phyloP scores from a whole-genome alignment of 106 monocot genomes.

The Allium sativum region DNA sequence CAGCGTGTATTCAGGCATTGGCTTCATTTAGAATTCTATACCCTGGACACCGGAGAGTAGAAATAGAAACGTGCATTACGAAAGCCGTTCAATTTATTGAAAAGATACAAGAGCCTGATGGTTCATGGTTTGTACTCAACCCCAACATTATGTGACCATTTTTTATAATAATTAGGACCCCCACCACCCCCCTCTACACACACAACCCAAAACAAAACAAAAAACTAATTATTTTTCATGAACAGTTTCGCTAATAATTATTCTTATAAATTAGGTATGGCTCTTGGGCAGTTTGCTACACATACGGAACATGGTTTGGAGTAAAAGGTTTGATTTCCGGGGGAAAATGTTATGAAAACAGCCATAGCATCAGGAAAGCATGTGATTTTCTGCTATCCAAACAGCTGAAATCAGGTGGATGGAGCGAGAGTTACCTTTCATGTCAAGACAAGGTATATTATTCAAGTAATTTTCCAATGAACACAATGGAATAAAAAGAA shows the following conservation, averaged over 20 bases:
- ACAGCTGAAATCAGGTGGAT: constrained; percentile 83
- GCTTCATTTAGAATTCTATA: constrained; percentile 58
- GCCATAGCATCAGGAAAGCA: constrained; percentile 53
- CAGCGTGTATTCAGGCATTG: constrained; percentile 72
- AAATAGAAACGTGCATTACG: constrained; percentile 64
- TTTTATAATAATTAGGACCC: neutral
- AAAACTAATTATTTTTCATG: neutral
- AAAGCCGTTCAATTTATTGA: constrained; percentile 62
- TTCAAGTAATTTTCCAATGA: neutral
- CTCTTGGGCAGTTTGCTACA: constrained; percentile 96
- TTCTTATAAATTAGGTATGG: constrained; percentile 56
- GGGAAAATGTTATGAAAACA: constrained; percentile 53
- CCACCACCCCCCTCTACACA: no score
- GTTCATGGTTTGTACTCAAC: constrained; percentile 60
- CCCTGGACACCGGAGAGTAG: constrained; percentile 75
- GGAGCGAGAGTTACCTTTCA: constrained; percentile 97
- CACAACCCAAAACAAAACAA: no score
- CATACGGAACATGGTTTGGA: constrained; percentile 90
- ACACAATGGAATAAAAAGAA: no score
- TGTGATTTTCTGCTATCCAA: constrained; percentile 90
- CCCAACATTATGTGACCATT: neutral
- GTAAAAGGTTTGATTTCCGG: constrained; percentile 67
- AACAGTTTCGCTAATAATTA: neutral
- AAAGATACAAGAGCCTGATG: constrained; percentile 61
- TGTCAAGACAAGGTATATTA: constrained; percentile 69